Evolutionary conservation across 805 yeast genomes (phyloP).

Genomic region (Wickerhamomyces bisporus): DNA sequence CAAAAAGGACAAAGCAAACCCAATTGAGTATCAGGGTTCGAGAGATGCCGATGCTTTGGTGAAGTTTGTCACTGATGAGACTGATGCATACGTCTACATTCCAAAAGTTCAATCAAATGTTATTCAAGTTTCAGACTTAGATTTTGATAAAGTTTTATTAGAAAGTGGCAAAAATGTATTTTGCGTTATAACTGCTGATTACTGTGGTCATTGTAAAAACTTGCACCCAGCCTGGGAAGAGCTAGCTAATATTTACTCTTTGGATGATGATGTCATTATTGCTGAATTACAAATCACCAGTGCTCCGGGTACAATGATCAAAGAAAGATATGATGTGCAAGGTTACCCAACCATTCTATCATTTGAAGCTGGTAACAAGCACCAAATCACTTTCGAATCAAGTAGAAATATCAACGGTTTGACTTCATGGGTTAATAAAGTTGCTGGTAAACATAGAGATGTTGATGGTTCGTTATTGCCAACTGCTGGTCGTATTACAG

Average conservation of each 20-base stretch:
- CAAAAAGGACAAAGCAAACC: slow-evolving; percentile 66
- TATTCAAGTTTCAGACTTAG: slow-evolving; percentile 24
- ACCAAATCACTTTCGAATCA: slow-evolving; percentile 28
- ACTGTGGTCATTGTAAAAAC: slow-evolving; percentile 51
- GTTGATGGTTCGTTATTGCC: slow-evolving; percentile 30
- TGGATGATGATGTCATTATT: slow-evolving; percentile 33
- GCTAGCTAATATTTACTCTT: slow-evolving; percentile 40
- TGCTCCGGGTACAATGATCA: slow-evolving; percentile 38
- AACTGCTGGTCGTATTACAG: slow-evolving; percentile 31
- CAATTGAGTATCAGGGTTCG: slow-evolving; percentile 57
- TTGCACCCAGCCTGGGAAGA: slow-evolving; percentile 42
- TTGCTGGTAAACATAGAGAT: slow-evolving; percentile 31
- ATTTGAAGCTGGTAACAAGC: slow-evolving; percentile 34
- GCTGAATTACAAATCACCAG: slow-evolving; percentile 40
- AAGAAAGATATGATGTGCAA: slow-evolving; percentile 34
- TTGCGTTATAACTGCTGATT: slow-evolving; percentile 42
- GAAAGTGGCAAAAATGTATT: slow-evolving; percentile 21
- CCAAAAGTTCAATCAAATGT: slow-evolving; percentile 20
- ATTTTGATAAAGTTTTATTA: slow-evolving; percentile 32
- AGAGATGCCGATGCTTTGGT: slow-evolving; percentile 70
- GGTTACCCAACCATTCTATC: slow-evolving; percentile 48
- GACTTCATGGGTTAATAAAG: slow-evolving; percentile 46
- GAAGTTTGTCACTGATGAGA: slow-evolving; percentile 50
- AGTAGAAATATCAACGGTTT: slow-evolving; percentile 43
- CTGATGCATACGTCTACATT: slow-evolving; percentile 27